Conservation (phyloP, 371 early-diverging fungal genomes). For the Lichtheimia ornata region DNA sequence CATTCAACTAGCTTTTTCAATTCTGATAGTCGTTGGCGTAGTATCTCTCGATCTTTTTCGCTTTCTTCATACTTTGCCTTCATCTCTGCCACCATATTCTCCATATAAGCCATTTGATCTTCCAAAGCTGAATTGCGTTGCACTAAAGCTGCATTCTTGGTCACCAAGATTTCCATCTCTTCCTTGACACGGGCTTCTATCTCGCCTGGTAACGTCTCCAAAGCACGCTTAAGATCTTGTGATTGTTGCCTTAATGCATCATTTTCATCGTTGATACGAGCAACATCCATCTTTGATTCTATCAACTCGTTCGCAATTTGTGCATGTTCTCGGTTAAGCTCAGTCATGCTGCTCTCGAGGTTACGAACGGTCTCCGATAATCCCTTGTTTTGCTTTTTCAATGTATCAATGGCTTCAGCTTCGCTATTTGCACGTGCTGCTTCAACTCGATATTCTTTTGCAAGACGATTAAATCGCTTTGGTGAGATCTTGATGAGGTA, state of each 20-base stretch:
- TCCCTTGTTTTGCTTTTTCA: constrained; percentile 72
- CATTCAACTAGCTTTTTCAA: constrained; percentile 33
- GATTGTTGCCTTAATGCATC: constrained; percentile 65
- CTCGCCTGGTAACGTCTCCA: constrained; percentile 55
- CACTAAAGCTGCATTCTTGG: constrained; percentile 79
- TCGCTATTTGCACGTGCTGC: constrained; percentile 66
- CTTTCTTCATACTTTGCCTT: constrained; percentile 75
- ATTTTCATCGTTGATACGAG: constrained; percentile 57
- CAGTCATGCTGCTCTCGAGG: constrained; percentile 61
- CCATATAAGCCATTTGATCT: constrained; percentile 73
- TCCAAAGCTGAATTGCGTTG: constrained; percentile 73
- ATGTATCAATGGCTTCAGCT: constrained; percentile 60
- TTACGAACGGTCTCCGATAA: constrained; percentile 59
- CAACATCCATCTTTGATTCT: constrained; percentile 61
- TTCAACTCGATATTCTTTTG: constrained; percentile 72
- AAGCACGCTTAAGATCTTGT: constrained; percentile 52
- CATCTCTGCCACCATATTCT: constrained; percentile 70
- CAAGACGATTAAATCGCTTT: constrained; percentile 67
- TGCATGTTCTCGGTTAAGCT: constrained; percentile 73
- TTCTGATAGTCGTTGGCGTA: constrained; percentile 64
- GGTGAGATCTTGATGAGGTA: constrained; percentile 71
- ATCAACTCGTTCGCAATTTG: constrained; percentile 59
- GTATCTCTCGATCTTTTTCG: constrained; percentile 70
- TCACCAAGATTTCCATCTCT: constrained; percentile 81
- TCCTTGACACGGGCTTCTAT: constrained; percentile 74